Evolutionary conservation across 2,329 filamentous ascomycete species (phyloP), one percentile per base, ranked within the genome.

Genomic region (Penicillium rolfsii): DNA sequence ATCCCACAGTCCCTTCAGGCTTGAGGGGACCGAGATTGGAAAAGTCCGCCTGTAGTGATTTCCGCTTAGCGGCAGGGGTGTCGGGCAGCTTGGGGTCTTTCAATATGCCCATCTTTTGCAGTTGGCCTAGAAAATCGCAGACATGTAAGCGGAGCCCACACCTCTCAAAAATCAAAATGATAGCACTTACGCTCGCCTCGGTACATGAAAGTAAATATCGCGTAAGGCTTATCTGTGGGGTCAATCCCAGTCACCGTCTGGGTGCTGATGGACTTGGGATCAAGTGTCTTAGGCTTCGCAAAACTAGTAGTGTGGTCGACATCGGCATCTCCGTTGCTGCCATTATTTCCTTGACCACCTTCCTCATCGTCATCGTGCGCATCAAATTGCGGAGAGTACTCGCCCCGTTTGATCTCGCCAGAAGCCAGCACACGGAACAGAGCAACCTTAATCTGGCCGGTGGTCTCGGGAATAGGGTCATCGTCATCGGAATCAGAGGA

Each of bases 201-300:
- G 76, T 99, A 99, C 79, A 98, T 92, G 77, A 99, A 99, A 30
- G 96, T 98, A 76, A 99, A 99, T 8, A 91, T 89, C 4, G 95
- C 95, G 79, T 97, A 99, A 3, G 96, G 95, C 78, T 94, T 95
- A 64, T 98, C 94, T 22, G 93, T 93, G 0, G 93, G 91, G 76
- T 99, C 95, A 64, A 98, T 96, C 19, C 94, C 95, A 8, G 95
- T 98, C n/a, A 99, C 95, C 0, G 95, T 99, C 79, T 99, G 95
- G 2, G 95, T 99, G 73, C 93, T 98, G 73, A 99, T 99, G 2
- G 92, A 93, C 80, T 97, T 97, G 0, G 94, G 94, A 79, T 98
- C 96, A 56, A 97, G 83, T 1, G 92, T 90, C 83, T 97, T 98
- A 14, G 93, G 94, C 79, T 97, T 96, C 9, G 94, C 94, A 77